Evolutionary conservation across 2,329 filamentous ascomycete species (phyloP).

Genomic region (Lecanicillium sp.): DNA sequence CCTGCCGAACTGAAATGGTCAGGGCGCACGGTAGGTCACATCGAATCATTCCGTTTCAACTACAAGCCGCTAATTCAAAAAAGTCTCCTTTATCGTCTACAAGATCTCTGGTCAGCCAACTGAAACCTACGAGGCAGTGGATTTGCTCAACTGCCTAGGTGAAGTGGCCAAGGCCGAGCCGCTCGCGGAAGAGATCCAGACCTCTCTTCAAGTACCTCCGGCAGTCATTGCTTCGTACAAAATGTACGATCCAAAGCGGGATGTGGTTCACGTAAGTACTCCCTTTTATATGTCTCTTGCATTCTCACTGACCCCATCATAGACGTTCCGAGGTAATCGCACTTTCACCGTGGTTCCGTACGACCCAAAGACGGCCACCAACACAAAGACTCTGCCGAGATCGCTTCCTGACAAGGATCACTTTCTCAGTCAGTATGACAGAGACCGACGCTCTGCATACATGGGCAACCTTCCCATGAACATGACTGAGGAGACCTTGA

Average conservation of each 20-base stretch:
- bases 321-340: constrained; percentile 20
- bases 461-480: constrained; percentile 35
- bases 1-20: constrained; percentile 51
- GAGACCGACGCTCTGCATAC: constrained; percentile 38
- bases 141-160: constrained; percentile 35
- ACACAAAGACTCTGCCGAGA: constrained; percentile 11
- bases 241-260: constrained; percentile 41
- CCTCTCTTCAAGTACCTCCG: constrained; percentile 24
- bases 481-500: constrained; percentile 27
- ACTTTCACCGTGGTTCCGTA: constrained; percentile 15
- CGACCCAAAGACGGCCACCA: constrained; percentile 16
- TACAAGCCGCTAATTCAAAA: neutral
- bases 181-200: constrained; percentile 24
- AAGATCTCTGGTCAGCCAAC: constrained; percentile 25
- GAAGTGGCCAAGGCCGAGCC: constrained; percentile 30
- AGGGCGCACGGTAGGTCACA: constrained; percentile 45
- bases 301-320: constrained; percentile 9
- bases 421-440: constrained; percentile 27
- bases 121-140: constrained; percentile 33
- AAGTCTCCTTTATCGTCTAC: constrained; percentile 43
- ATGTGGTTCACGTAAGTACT: constrained; percentile 37
- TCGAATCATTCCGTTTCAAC: constrained; percentile 14
- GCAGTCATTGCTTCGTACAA: constrained; percentile 40
- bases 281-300: neutral
- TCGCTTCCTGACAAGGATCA: constrained; percentile 3